Base-by-base conservation (phyloP, 1,284 basidiomycete genomes). In the Psilocybe mexicana region DNA sequence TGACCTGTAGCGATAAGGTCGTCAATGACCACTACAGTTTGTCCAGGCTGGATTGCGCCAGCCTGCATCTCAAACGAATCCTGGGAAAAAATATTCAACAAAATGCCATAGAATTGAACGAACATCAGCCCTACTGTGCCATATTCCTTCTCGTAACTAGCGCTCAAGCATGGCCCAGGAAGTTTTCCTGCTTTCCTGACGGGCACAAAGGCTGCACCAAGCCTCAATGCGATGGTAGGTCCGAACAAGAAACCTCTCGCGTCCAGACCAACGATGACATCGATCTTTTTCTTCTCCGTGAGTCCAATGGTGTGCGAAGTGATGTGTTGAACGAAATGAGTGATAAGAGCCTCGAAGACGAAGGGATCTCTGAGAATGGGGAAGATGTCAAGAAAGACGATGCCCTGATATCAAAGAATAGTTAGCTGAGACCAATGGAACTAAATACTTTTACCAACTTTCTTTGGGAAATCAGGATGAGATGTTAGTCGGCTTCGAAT, bases 211-310 rank as follows among this genome's bases (percentile, higher is more conserved):
- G 94, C 93, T 2, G 95, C 95, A 25, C 94, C 94, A 38, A 99
- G 79, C 57, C 96, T 81, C 68, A 94, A 78, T 8, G 97, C 97
- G 67, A 99, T 85, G 65, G 94, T 84, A 3, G 97, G 97, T 0
- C 96, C 97, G 14, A 99, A 77, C 52, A 99, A 83, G 80, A 99
- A 99, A 6, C 97, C 97, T 58, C 97, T 84, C 18, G 96, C 96
- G 73, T 99, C 97, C 44, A 99, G 83, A 38, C 94, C 97, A 57
- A 99, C 94, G 61, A 99, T 84, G 52, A 93, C 92, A 74, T 99
- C 96, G 63, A 99, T 88, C 74, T 91, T 93, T 66, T 84, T 84
- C 53, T 73, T 75, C 5, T 83, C 76, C 5, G 82, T 78, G 25
- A 75, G 76, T 10, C 85, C 81, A 62, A 94, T 79, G 18, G 89